A percentile compares a stretch with the other conserved stretches of the same genome.
Evolutionary conservation across 768 basidiomycete species (phyloP).

Genomic region (Leccinum longicurvipes): DNA sequence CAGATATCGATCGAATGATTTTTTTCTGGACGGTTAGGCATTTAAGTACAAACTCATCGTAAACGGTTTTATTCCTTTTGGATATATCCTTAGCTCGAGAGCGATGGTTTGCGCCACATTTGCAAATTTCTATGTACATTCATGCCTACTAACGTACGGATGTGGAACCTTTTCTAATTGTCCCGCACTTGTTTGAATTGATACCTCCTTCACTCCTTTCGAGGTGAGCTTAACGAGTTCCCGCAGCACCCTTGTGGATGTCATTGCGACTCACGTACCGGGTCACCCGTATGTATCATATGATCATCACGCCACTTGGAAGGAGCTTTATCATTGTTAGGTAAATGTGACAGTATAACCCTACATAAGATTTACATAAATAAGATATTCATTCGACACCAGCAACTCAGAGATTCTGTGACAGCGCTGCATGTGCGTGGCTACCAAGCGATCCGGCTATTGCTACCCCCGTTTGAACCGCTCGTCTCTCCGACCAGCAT

Average conservation of each 20-base stretch:
- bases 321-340: too few relatives aligned
- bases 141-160: constrained; percentile 18
- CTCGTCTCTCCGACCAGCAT: background rate
- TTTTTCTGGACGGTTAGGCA: background rate
- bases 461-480: background rate
- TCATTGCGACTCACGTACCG: too few relatives aligned
- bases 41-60: background rate
- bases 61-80: constrained; percentile 1
- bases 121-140: constrained; percentile 10
- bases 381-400: background rate
- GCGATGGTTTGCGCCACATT: background rate
- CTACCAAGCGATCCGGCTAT: background rate
- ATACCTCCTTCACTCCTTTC: constrained; percentile 1
- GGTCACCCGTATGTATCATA: too few relatives aligned
- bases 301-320: too few relatives aligned
- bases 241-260: too few relatives aligned
- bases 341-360: background rate
- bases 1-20: constrained; percentile 78
- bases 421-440: background rate
- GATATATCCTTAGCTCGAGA: background rate
- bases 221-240: background rate
- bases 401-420: background rate
- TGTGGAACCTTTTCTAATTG: background rate
- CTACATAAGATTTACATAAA: background rate
- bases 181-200: constrained; percentile 5